Conservation (phyloP, 352 stramenopile genomes). For the Pythium dissimile region DNA sequence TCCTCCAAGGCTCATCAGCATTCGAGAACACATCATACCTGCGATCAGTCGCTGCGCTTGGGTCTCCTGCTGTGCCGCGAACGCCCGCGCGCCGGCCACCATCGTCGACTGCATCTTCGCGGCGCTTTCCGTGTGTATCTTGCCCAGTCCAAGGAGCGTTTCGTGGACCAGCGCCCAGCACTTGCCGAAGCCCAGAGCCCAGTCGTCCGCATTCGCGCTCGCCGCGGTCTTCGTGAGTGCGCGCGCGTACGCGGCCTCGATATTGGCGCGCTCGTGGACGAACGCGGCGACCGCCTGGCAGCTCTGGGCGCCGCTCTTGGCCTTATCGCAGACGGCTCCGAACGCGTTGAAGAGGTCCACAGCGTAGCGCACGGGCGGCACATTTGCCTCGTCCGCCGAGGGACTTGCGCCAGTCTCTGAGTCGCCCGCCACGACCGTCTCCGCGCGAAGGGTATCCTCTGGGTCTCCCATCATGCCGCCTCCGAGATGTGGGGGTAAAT, state of each 20-base stretch:
- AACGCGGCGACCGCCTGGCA: constrained; percentile 69
- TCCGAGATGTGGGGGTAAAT: neutral
- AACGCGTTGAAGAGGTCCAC: constrained; percentile 72
- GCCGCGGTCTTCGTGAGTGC: constrained; percentile 56
- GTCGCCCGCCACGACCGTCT: neutral
- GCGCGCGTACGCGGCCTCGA: constrained; percentile 64
- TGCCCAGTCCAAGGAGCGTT: constrained; percentile 44
- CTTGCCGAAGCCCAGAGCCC: constrained; percentile 52
- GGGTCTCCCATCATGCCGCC: neutral
- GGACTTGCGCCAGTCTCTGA: neutral
- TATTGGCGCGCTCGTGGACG: constrained; percentile 48
- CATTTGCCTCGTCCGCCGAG: neutral
- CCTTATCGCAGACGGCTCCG: constrained; percentile 64
- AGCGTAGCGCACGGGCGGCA: constrained; percentile 39
- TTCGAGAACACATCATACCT: constrained; percentile 29
- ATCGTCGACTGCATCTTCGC: constrained; percentile 60
- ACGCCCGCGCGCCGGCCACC: constrained; percentile 54
- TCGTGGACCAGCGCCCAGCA: constrained; percentile 59
- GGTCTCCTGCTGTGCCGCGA: constrained; percentile 65
- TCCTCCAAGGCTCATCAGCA: neutral
- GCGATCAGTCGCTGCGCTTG: constrained; percentile 73
- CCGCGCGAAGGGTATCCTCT: neutral
- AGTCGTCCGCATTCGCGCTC: constrained; percentile 66
- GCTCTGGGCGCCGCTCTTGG: constrained; percentile 70
- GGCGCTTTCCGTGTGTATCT: constrained; percentile 57